Evolutionary conservation across 2,329 filamentous ascomycete genomes (phyloP), one percentile per base, ranked within the genome.

Genomic region (Cordyceps tenuipes): DNA sequence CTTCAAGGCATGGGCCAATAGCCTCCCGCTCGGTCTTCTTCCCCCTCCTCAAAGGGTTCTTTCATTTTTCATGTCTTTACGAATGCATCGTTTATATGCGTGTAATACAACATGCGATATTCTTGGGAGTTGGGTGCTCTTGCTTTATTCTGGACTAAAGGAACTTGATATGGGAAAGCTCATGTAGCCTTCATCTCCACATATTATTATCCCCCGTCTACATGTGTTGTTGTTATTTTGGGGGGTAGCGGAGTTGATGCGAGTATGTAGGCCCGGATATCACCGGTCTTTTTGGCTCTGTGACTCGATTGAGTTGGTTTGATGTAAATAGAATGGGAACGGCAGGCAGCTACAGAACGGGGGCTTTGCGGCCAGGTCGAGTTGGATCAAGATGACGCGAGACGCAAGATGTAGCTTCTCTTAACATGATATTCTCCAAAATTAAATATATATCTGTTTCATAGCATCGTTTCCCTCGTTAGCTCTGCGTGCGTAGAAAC

Each of bases 1-100:
- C 70, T 87, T 50, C 74, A 75, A n/a, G 71, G 64, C 17, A 49
- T 73, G 46, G 67, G 72, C 60, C 66, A 65, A 39, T 65, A 61
- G 61, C 19, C 29, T 39, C 29, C 7, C 29, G 12, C 4, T 29
- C 15, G 15, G 26, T 41, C 41, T 29, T 59, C 3, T 51, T 56
- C 44, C 36, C 26, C 31, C 50, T 56, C 44, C 44, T 19, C 41
- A 10, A 9, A 4, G 5, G 13, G 39, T 44, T 44, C 39, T 15
- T 44, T 43, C 26, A 48, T 31, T 48, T 50, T 21, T 58, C 41
- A 59, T 41, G 43, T 17, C 39, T 46, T 31, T 21, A 36, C 13
- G 46, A 59, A 31, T 29, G 19, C 43, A 57, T 44, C 21, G 29
- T 50, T 52, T 1, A 46, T 51, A 41, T 43, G n/a, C 21, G 29